These are phyloP conservation scores for Phytophthora quininea DNA, from an alignment of 352 stramenopile species.

Conservation along the genomic window DNA sequence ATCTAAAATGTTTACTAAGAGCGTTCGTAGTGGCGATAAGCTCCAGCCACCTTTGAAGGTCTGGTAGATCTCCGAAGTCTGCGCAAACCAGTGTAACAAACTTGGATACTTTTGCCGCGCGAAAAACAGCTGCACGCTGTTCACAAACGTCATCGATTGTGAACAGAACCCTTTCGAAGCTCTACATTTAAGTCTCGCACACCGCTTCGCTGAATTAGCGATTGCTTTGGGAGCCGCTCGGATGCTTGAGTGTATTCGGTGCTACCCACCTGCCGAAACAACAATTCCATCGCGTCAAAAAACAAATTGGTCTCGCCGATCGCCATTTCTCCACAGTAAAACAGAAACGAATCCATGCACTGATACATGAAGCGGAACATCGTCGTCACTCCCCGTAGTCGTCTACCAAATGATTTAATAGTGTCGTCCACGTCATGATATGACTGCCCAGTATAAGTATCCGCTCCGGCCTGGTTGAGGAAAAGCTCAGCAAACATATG, in stretches of 20 bases:
- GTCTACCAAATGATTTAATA: conserved; percentile 38
- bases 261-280: conserved; percentile 76
- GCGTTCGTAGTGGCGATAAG: conserved; percentile 62
- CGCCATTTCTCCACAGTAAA: conserved; percentile 77
- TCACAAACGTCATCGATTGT: conserved; percentile 59
- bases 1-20: conserved; percentile 82
- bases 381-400: conserved; percentile 39
- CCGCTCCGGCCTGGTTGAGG: conserved; percentile 39
- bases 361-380: conserved; percentile 87
- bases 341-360: conserved; percentile 78
- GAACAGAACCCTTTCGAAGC: conserved; percentile 43
- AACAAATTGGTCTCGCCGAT: conserved; percentile 82
- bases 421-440: conserved; percentile 58
- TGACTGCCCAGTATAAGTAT: conserved; percentile 16
- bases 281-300: conserved; percentile 65
- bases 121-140: conserved; percentile 83
- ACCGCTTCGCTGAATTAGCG: conserved; percentile 3
- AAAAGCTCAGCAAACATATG: conserved; percentile 60
- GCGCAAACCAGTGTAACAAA: conserved; percentile 83
- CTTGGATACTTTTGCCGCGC: conserved; percentile 83
- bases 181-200: conserved; percentile 30
- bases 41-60: conserved; percentile 70
- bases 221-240: conserved; percentile 30
- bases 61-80: conserved; percentile 85
- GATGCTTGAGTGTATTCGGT: conserved; percentile 69